Evolutionary conservation across 2,329 filamentous ascomycete species (phyloP).

Genomic region (Fusarium metavorans): DNA sequence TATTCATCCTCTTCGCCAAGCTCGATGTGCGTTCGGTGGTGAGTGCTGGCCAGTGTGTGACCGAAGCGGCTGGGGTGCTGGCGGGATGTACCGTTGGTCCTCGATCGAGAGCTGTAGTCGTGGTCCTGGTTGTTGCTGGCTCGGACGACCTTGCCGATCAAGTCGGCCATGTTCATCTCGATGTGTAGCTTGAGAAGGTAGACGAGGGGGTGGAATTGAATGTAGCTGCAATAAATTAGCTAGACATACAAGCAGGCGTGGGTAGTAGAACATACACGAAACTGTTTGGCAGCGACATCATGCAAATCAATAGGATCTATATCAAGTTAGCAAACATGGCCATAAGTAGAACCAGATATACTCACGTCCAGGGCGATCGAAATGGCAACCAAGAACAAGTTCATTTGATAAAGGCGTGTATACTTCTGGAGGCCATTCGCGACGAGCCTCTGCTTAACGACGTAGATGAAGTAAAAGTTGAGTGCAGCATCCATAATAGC

Average conservation of each 20-base stretch:
- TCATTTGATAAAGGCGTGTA: conserved; percentile 56
- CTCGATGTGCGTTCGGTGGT: conserved; percentile 43
- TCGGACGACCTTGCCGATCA: conserved; percentile 44
- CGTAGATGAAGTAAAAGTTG: conserved; percentile 60
- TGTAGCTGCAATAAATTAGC: conserved; percentile 29
- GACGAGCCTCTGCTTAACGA: conserved; percentile 59
- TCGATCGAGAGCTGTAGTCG: conserved; percentile 38
- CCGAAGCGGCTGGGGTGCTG: conserved; percentile 32
- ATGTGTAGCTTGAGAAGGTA: conserved; percentile 46
- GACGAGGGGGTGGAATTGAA: conserved; percentile 46
- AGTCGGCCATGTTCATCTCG: conserved; percentile 47
- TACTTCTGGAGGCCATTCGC: conserved; percentile 63
- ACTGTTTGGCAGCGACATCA: conserved; percentile 46
- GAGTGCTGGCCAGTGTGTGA: conserved; percentile 33
- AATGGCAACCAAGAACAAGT: conserved; percentile 44
- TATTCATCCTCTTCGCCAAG: conserved; percentile 43
- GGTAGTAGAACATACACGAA: conserved; percentile 36
- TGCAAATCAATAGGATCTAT: conserved; percentile 40
- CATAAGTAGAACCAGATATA: neutral
- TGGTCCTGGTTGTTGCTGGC: conserved; percentile 36
- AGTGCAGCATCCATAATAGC: conserved; percentile 59
- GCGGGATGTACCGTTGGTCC: conserved; percentile 20
- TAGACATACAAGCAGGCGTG: neutral
- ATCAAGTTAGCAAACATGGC: neutral
- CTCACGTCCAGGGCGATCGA: conserved; percentile 46